Evolutionary conservation across 208 protist species (phyloP), one percentile per base, ranked within the genome.

Genomic region (Acanthamoeba healyi): DNA sequence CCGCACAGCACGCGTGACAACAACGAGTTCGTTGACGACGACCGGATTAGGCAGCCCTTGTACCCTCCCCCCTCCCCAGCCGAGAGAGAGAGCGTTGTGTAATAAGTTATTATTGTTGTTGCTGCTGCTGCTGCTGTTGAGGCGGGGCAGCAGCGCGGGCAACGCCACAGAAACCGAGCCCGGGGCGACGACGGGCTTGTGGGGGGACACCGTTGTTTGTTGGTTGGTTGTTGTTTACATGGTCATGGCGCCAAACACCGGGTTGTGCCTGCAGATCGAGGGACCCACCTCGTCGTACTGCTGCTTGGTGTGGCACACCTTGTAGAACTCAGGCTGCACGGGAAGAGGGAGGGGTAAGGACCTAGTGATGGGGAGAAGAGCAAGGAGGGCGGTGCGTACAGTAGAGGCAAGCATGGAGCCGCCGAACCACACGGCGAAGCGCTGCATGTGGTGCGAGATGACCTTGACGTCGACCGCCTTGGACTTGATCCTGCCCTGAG

Each of bases 221-320:
- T n/a, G n/a, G n/a, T n/a, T n/a, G n/a, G n/a, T n/a, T n/a, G n/a
- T n/a, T n/a, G n/a, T 42, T 42, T 90, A 90, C 72, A 94, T 86
- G 26, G 84, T 95, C 63, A 97, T 95, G 26, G 95, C 94, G 72
- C 97, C 95, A 94, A 99, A 98, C 24, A 98, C 98, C 22, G 96
- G 74, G 94, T 98, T 98, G 94, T 98, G 95, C 67, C 99, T 96
- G 92, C 96, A 97, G 91, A 99, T 99, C 26, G 96, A 97, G 63
- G 99, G 98, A 56, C 99, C 99, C 77, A 98, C 92, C 96, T 99
- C 99, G 49, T 99, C 98, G 95, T 99, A 99, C 86, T 99, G 95
- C 63, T 94, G 96, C 93, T 99, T 99, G 29, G 99, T 99, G 72
- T 99, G 97, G 46, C 98, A 98, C 17, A 99, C 96, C 26, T 65